These are phyloP conservation scores for Microbotryum intermedium DNA, from an alignment of 1,284 basidiomycete genomes.

Conservation along the genomic window DNA sequence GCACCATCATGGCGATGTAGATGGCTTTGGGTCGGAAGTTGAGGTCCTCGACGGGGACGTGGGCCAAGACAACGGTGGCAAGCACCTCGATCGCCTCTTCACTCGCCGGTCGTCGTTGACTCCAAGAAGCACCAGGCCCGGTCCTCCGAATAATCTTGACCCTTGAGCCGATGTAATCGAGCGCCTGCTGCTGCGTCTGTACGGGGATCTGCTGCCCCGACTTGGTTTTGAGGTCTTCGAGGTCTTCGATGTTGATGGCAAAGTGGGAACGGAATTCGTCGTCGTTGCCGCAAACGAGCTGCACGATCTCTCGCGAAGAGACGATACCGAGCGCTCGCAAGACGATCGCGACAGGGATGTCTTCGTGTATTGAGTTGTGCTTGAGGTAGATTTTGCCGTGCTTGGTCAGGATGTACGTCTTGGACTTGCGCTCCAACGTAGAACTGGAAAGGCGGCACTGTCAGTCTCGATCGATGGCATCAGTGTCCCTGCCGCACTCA, in stretches of 20 bases:
- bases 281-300: conserved; percentile 86
- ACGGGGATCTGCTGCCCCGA: conserved; percentile 38
- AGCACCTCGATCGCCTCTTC: conserved; percentile 95
- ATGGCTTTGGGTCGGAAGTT: conserved; percentile 94
- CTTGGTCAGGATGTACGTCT: conserved; percentile 95
- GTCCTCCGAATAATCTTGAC: conserved; percentile 78
- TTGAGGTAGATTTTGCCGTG: conserved; percentile 87
- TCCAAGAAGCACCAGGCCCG: conserved; percentile 41
- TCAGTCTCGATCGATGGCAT: background rate
- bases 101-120: conserved; percentile 69
- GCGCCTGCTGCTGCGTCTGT: conserved; percentile 85
- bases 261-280: conserved; percentile 84
- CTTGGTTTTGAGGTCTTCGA: conserved; percentile 52
- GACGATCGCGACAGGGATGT: conserved; percentile 91
- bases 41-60: conserved; percentile 83
- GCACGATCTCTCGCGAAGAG: conserved; percentile 94
- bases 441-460: conserved; percentile 51
- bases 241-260: conserved; percentile 87
- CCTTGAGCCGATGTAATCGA: conserved; percentile 88
- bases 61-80: conserved; percentile 92
- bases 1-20: conserved; percentile 96
- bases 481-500: conserved; percentile 43
- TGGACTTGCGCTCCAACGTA: conserved; percentile 96
- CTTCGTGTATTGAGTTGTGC: conserved; percentile 98
- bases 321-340: conserved; percentile 94